A percentile compares a stretch with the other conserved stretches of the same genome.
phyloP scores from a whole-genome alignment of 768 basidiomycete genomes.

The Coprinopsis sp. region DNA sequence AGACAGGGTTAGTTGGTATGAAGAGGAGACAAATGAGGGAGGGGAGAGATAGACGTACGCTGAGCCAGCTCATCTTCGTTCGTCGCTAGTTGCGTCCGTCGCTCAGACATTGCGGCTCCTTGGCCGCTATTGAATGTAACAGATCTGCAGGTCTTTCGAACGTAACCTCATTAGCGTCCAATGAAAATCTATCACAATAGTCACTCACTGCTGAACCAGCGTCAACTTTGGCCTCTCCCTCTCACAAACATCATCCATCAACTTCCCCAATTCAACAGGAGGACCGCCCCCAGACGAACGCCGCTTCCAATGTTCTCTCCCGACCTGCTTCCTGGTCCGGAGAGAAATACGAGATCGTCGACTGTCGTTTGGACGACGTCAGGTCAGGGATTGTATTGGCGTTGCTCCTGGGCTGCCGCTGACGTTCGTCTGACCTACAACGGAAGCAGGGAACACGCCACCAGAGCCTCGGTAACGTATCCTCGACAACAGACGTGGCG shows the following conservation, averaged over 20 bases:
- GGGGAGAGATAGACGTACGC: slow-evolving; percentile 39
- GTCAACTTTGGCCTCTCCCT: slow-evolving; percentile 48
- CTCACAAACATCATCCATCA: slow-evolving; percentile 11
- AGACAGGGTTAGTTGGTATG: slow-evolving; percentile 1
- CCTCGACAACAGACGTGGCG: too few relatives aligned
- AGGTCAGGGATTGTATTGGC: too few relatives aligned
- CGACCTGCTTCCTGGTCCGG: slow-evolving; percentile 15
- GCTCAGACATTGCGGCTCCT: slow-evolving; percentile 81
- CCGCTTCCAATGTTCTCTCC: slow-evolving; percentile 9
- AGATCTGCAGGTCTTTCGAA: slow-evolving; percentile 66
- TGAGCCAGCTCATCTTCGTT: slow-evolving; percentile 73
- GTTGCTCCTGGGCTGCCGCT: too few relatives aligned
- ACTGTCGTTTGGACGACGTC: slow-evolving; percentile 43
- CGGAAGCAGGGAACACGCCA: too few relatives aligned
- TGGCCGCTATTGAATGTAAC: slow-evolving; percentile 81
- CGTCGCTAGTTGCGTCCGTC: slow-evolving; percentile 66
- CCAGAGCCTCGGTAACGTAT: too few relatives aligned
- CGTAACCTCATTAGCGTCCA: not conserved
- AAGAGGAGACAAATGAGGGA: not conserved
- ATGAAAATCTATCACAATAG: not conserved
- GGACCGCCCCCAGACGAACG: slow-evolving; percentile 1
- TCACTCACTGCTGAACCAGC: slow-evolving; percentile 59
- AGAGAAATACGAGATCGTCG: slow-evolving; percentile 50
- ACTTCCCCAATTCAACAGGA: not conserved
- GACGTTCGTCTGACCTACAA: too few relatives aligned